Base-by-base conservation (phyloP, 768 basidiomycete species). In the Rhizopogon rudus region DNA sequence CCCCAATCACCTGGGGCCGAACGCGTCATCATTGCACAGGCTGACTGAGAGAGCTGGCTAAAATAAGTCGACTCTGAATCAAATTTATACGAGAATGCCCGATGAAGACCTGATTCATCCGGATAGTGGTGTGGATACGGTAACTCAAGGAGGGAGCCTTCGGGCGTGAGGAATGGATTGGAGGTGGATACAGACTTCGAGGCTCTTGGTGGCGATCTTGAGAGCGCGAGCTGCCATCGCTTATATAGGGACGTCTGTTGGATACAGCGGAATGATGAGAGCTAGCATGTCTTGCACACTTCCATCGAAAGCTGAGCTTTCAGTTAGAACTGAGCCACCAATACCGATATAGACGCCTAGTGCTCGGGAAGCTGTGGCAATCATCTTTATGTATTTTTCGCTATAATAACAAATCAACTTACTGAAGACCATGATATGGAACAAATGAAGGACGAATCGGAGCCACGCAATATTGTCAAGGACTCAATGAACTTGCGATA, bases 401-500 rank as follows among this genome's bases (percentile, higher is more conserved):
- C 25, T 25, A 25, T 25, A 25, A 25, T 25, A 25, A 25, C 25
- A 25, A 5, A 25, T 25, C 12, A 50, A 50, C 35, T 40, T 54
- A 50, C 53, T 7, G 9, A 54, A 51, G 3, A 50, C 6, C 20
- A 54, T 5, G 5, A 50, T 35, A 37, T 54, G 37, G 9, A 54
- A 51, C 12, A 29, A 52, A 5, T 9, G 29, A 22, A 54, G 13
- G 28, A 54, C 17, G 8, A 46, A 54, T 37, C 29, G 31, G 13
- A n/a, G 25, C 17, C 8, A 4, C 12, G 13, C 3, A 5, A 1
- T 5, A 13, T 6, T 1, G 25, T 25, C 25, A 25, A 22, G n/a
- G 5, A 37, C 1, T 29, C 52, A 49, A 56, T 55, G 31, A 52
- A 56, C 51, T 57, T 45, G 22, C 56, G 53, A 44, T 58, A 66